phyloP scores from a whole-genome alignment of 2,329 filamentous ascomycete species.

The Alternaria rosae region DNA sequence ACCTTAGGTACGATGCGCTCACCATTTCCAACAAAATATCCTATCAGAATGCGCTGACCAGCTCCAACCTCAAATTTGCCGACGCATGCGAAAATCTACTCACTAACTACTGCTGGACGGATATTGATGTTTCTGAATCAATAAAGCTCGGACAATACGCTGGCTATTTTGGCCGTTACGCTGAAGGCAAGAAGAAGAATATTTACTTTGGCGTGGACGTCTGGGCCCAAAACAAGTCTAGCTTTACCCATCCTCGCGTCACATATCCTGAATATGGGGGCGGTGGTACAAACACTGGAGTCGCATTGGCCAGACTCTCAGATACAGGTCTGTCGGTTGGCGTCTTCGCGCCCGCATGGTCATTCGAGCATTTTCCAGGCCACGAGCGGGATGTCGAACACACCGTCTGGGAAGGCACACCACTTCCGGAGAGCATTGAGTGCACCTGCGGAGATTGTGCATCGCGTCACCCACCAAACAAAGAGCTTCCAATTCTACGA shows the following conservation, averaged over 20 bases:
- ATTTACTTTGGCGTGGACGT: conserved; percentile 56
- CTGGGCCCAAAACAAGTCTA: conserved; percentile 54
- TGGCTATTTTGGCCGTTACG: background rate
- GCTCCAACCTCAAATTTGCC: conserved; percentile 50
- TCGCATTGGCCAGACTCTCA: conserved; percentile 50
- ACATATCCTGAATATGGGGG: conserved; percentile 51
- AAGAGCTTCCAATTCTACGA: conserved; percentile 29
- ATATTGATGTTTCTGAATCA: conserved; percentile 33
- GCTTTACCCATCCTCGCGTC: conserved; percentile 36
- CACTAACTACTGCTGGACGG: conserved; percentile 57
- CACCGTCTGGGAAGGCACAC: conserved; percentile 47
- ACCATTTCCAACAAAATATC: conserved; percentile 52
- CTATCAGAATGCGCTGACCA: conserved; percentile 56
- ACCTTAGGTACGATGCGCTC: conserved; percentile 56
- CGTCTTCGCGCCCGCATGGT: conserved; percentile 57
- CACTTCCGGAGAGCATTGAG: conserved; percentile 31
- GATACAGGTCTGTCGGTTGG: conserved; percentile 49
- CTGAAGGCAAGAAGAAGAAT: conserved; percentile 13
- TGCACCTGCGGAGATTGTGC: conserved; percentile 46
- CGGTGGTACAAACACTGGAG: conserved; percentile 53
- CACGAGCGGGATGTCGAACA: conserved; percentile 37
- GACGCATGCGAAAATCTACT: conserved; percentile 50
- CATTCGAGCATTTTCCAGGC: conserved; percentile 54
- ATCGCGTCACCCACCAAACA: conserved; percentile 33
- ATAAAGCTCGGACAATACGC: conserved; percentile 31